phyloP scores from a whole-genome alignment of 2,329 filamentous ascomycete genomes.

The Pyrenochaeta sp. region DNA sequence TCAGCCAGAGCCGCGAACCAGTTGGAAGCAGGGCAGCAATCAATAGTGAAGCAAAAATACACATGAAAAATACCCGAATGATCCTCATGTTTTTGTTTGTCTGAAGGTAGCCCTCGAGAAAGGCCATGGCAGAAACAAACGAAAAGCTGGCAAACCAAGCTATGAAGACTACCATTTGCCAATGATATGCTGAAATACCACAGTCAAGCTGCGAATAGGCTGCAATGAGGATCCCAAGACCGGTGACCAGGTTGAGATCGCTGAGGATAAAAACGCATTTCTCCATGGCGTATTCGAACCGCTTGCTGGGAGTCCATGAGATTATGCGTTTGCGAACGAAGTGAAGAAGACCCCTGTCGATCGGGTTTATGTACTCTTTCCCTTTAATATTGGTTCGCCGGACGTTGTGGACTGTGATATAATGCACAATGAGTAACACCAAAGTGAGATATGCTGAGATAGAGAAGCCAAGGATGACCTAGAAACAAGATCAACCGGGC shows the following conservation, averaged over 20 bases:
- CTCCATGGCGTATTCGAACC: slow-evolving; percentile 36
- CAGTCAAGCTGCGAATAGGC: slow-evolving; percentile 35
- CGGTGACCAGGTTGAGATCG: slow-evolving; percentile 36
- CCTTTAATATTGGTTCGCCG: slow-evolving; percentile 1
- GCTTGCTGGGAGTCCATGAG: slow-evolving; percentile 28
- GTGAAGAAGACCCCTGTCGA: slow-evolving; percentile 22
- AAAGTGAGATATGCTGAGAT: slow-evolving; percentile 35
- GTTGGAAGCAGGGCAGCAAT: slow-evolving; percentile 33
- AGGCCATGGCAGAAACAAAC: slow-evolving; percentile 27
- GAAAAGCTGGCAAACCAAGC: slow-evolving; percentile 36
- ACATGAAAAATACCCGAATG: slow-evolving; percentile 30
- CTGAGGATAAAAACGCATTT: slow-evolving; percentile 40
- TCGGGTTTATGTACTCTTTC: slow-evolving; percentile 14
- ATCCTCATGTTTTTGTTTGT: slow-evolving; percentile 29
- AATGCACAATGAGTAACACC: slow-evolving; percentile 26
- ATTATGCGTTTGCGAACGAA: slow-evolving; percentile 21
- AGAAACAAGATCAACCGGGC: background rate
- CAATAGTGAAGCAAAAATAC: slow-evolving; percentile 21
- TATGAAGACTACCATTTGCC: slow-evolving; percentile 34
- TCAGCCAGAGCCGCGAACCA: slow-evolving; percentile 31
- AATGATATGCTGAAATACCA: slow-evolving; percentile 35
- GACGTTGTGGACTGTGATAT: slow-evolving; percentile 18
- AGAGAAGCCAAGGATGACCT: slow-evolving; percentile 40
- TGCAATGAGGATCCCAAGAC: slow-evolving; percentile 28
- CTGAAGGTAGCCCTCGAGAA: slow-evolving; percentile 29